These are phyloP conservation scores for Hypomyces rosellus DNA, from an alignment of 2,329 filamentous ascomycete species.

Conservation along the genomic window DNA sequence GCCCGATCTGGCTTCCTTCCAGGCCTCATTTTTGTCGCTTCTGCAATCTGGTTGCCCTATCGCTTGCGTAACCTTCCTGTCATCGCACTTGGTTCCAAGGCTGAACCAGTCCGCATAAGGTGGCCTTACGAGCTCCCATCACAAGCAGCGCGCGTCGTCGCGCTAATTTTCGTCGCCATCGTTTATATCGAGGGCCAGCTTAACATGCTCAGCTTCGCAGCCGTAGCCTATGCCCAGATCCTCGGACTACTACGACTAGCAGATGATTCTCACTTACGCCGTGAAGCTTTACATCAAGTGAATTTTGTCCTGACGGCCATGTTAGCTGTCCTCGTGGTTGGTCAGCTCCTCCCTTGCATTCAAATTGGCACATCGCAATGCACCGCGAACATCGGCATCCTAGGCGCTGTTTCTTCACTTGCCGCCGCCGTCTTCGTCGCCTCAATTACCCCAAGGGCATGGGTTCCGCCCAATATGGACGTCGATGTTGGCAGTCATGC, in stretches of 20 bases:
- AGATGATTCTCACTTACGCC: slow-evolving; percentile 38
- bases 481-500: slow-evolving; percentile 32
- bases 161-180: slow-evolving; percentile 35
- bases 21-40: slow-evolving; percentile 29
- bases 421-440: slow-evolving; percentile 34
- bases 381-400: slow-evolving; percentile 23
- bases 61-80: slow-evolving; percentile 28
- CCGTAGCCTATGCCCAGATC: slow-evolving; percentile 35
- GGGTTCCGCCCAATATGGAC: slow-evolving; percentile 39
- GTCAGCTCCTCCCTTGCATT: slow-evolving; percentile 39
- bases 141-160: slow-evolving; percentile 33
- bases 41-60: slow-evolving; percentile 28
- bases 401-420: slow-evolving; percentile 32
- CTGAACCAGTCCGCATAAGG: slow-evolving; percentile 33
- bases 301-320: slow-evolving; percentile 38
- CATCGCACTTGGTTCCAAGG: slow-evolving; percentile 16
- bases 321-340: slow-evolving; percentile 30
- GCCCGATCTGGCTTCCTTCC: slow-evolving; percentile 38
- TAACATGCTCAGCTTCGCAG: slow-evolving; percentile 31
- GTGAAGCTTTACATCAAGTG: slow-evolving; percentile 41
- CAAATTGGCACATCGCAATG: slow-evolving; percentile 28
- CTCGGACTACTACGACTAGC: slow-evolving; percentile 38
- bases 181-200: no score
- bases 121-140: slow-evolving; percentile 38
- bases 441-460: slow-evolving; percentile 42